These are phyloP conservation scores for Epichloe baconii DNA, from an alignment of 2,329 filamentous ascomycete species.

Conservation along the genomic window DNA sequence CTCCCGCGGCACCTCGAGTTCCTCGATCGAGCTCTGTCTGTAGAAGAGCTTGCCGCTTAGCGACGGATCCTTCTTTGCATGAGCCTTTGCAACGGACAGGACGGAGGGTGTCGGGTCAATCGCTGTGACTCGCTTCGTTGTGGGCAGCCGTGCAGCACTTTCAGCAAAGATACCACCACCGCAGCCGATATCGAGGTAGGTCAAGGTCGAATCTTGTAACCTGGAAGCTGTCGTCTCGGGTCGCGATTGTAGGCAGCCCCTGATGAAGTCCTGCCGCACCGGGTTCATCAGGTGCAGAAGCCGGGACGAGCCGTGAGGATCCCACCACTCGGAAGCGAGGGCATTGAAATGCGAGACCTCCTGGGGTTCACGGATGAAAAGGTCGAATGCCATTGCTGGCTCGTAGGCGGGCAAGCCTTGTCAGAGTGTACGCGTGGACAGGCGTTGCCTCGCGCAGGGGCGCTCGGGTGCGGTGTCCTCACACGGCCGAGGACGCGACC, in stretches of 20 bases:
- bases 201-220: slow-evolving; percentile 26
- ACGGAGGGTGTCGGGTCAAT: slow-evolving; percentile 69
- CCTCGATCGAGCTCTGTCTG: slow-evolving; percentile 64
- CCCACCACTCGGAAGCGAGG: slow-evolving; percentile 94
- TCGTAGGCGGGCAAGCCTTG: neutral
- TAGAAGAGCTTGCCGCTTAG: slow-evolving; percentile 57
- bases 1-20: slow-evolving; percentile 33
- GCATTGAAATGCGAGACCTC: slow-evolving; percentile 92
- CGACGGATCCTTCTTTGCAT: slow-evolving; percentile 61
- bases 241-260: slow-evolving; percentile 48
- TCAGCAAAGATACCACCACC: slow-evolving; percentile 96
- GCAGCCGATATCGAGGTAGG: slow-evolving; percentile 86
- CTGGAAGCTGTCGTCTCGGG: slow-evolving; percentile 22
- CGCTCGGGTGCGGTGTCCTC: neutral
- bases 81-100: slow-evolving; percentile 59
- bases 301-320: slow-evolving; percentile 81
- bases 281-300: slow-evolving; percentile 98
- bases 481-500: neutral
- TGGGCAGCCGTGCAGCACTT: slow-evolving; percentile 56
- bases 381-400: slow-evolving; percentile 13
- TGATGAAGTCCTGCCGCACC: slow-evolving; percentile 84
- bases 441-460: neutral
- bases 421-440: neutral
- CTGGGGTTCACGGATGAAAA: slow-evolving; percentile 65
- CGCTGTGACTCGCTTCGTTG: slow-evolving; percentile 52